Conservation (phyloP, 176 grass and related monocot species). For the Phragmites australis region DNA sequence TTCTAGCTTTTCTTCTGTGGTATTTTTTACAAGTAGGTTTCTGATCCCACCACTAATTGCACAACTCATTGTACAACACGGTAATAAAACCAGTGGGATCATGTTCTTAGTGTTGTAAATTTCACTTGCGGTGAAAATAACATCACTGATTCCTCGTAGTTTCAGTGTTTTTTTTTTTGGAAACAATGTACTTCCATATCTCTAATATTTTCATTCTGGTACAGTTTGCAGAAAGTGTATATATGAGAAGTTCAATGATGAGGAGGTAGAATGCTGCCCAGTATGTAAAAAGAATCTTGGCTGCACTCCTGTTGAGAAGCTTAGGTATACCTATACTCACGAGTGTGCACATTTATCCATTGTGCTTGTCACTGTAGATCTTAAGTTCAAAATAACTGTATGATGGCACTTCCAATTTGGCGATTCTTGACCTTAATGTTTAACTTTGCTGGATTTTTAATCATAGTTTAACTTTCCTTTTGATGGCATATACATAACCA, state of each 20-base stretch:
- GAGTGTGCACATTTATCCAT: background rate
- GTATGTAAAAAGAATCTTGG: conserved; percentile 75
- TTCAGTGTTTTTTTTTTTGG: background rate
- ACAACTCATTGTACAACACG: background rate
- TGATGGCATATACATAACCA: background rate
- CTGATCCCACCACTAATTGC: conserved; percentile 13
- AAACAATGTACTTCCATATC: background rate
- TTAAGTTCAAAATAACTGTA: background rate
- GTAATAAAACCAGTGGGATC: background rate
- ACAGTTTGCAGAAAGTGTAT: conserved; percentile 94
- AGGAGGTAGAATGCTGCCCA: conserved; percentile 78
- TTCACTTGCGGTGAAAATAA: conserved; percentile 21
- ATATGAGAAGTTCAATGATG: conserved; percentile 70
- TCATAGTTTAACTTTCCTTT: background rate
- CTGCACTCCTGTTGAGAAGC: conserved; percentile 73
- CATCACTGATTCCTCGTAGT: background rate
- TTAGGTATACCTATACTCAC: conserved; percentile 57
- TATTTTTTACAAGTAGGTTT: background rate
- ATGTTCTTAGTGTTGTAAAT: background rate
- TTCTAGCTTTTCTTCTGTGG: background rate
- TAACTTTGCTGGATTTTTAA: background rate
- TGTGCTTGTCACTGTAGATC: background rate
- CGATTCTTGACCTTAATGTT: background rate
- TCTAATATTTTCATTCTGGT: conserved; percentile 6
- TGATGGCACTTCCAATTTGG: background rate